Conservation (phyloP, 805 yeast species). For the Cyberlindnera lachancei region DNA sequence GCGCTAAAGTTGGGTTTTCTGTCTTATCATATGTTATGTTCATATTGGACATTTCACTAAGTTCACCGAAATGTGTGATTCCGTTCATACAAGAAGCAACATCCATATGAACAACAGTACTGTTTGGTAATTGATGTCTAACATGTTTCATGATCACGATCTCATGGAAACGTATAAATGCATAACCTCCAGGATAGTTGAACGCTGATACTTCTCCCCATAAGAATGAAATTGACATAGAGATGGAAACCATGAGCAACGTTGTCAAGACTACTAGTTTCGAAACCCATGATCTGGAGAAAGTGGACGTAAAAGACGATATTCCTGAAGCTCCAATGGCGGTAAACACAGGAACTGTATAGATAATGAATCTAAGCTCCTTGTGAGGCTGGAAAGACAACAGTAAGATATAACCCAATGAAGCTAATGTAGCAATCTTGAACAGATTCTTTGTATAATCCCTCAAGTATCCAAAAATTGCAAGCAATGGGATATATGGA, state of each 20-base stretch:
- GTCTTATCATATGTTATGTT: constrained; percentile 63
- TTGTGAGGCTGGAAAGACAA: constrained; percentile 86
- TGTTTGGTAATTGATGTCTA: constrained; percentile 6
- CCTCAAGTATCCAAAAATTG: constrained; percentile 29
- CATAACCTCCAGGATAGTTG: constrained; percentile 89
- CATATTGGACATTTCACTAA: constrained; percentile 25
- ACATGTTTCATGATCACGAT: constrained; percentile 21
- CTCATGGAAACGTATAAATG: constrained; percentile 47
- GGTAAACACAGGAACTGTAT: constrained; percentile 63
- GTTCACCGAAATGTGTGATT: constrained; percentile 64
- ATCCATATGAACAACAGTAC: constrained; percentile 59
- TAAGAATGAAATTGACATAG: constrained; percentile 35
- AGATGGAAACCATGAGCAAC: constrained; percentile 25
- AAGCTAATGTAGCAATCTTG: constrained; percentile 41
- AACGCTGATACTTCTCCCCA: constrained; percentile 58
- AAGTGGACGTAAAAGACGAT: constrained; percentile 23
- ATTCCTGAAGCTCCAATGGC: constrained; percentile 59
- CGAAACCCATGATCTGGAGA: constrained; percentile 9
- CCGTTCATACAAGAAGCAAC: constrained; percentile 86
- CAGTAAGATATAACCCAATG: constrained; percentile 46
- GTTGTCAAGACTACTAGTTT: constrained; percentile 10
- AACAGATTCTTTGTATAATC: constrained; percentile 28
- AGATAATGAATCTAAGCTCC: constrained; percentile 87
- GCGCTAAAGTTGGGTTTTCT: constrained; percentile 36
- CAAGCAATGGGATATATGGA: constrained; percentile 36